A percentile compares a stretch with the other conserved stretches of the same genome.
These are phyloP conservation scores for Conidiobolus incongruus DNA, from an alignment of 371 early-diverging fungal genomes.

Conservation along the genomic window DNA sequence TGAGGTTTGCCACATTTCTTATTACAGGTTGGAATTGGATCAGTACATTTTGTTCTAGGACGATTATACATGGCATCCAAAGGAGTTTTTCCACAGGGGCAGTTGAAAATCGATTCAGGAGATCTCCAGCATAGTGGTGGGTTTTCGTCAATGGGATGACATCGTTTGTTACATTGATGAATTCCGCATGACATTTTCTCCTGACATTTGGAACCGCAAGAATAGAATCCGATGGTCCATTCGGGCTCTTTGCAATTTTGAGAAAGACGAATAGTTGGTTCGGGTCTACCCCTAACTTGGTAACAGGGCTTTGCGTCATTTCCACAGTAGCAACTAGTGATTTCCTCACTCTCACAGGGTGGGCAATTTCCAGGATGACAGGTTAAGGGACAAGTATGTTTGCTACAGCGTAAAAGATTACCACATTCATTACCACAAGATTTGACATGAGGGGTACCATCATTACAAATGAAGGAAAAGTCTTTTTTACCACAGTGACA, in stretches of 20 bases:
- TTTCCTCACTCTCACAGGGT: slow-evolving; percentile 27
- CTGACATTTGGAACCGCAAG: slow-evolving; percentile 31
- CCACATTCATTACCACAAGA: slow-evolving; percentile 43
- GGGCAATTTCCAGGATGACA: slow-evolving; percentile 50
- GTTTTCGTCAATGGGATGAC: slow-evolving; percentile 34
- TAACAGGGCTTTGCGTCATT: slow-evolving; percentile 20
- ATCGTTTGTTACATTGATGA: slow-evolving; percentile 48
- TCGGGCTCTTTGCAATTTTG: slow-evolving; percentile 5
- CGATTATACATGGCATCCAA: slow-evolving; percentile 13
- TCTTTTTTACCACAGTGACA: slow-evolving; percentile 65
- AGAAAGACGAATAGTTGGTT: slow-evolving; percentile 7
- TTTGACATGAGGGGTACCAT: slow-evolving; percentile 30
- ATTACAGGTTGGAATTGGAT: slow-evolving; percentile 56
- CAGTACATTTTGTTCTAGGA: slow-evolving; percentile 32
- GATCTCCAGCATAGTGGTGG: slow-evolving; percentile 40
- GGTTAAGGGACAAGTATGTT: slow-evolving; percentile 29
- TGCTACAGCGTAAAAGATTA: slow-evolving; percentile 42
- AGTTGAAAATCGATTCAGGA: slow-evolving; percentile 30
- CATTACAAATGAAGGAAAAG: slow-evolving; percentile 38
- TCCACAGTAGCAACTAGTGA: slow-evolving; percentile 50
- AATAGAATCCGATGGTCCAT: slow-evolving; percentile 24
- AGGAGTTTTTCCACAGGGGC: slow-evolving; percentile 59
- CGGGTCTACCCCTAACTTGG: slow-evolving; percentile 29
- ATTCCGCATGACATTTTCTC: slow-evolving; percentile 35
- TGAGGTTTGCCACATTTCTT: slow-evolving; percentile 32